phyloP scores from a whole-genome alignment of 352 stramenopile species.

The Phytophthora lateralis region DNA sequence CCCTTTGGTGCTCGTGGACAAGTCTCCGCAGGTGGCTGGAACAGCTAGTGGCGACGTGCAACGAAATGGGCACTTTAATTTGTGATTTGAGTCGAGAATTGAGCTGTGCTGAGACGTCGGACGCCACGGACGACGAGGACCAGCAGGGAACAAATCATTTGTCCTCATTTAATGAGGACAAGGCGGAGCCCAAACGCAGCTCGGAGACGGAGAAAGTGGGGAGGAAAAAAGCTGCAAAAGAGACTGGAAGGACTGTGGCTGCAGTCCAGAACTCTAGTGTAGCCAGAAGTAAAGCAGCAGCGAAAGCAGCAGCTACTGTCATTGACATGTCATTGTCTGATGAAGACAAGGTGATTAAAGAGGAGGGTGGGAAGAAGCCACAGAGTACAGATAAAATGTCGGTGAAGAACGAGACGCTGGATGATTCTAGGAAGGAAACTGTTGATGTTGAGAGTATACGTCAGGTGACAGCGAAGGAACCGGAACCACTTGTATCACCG shows the following conservation, averaged over 20 bases:
- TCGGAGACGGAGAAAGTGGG: neutral
- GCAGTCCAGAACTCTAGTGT: neutral
- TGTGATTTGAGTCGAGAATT: slow-evolving; percentile 14
- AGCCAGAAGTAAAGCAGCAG: neutral
- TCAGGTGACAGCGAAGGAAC: neutral
- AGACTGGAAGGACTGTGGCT: neutral
- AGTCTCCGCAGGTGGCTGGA: slow-evolving; percentile 9
- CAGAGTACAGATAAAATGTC: neutral
- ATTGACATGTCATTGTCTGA: neutral
- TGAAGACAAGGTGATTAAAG: neutral
- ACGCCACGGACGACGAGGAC: neutral
- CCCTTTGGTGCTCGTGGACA: slow-evolving; percentile 7
- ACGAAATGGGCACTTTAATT: slow-evolving; percentile 17
- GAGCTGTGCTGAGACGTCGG: neutral
- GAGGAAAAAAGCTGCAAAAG: neutral
- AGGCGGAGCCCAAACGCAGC: neutral
- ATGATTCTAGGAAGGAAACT: neutral
- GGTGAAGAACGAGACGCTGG: neutral
- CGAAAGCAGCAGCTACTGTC: neutral
- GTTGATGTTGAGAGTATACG: neutral
- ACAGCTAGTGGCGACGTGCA: slow-evolving; percentile 9
- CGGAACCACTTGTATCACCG: too few species aligned
- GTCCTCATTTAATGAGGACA: neutral
- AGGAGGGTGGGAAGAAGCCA: neutral
- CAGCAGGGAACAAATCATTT: neutral